phyloP scores from a whole-genome alignment of 768 basidiomycete genomes.

The Xerocomellus amylosporus region DNA sequence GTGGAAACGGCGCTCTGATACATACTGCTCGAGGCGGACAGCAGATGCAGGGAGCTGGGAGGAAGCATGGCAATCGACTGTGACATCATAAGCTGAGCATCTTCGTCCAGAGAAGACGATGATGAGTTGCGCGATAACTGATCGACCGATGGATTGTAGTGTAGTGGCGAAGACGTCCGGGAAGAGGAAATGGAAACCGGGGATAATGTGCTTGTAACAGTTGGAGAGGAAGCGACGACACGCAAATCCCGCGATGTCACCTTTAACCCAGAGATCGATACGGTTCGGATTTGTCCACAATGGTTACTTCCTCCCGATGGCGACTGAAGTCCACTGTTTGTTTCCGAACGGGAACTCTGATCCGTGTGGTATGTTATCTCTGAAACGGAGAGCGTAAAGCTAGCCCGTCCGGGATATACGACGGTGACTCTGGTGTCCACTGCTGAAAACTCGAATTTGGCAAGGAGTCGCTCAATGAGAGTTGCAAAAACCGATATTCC shows the following conservation, averaged over 20 bases:
- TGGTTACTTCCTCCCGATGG: slow-evolving; percentile 9
- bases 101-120: slow-evolving; percentile 62
- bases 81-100: slow-evolving; percentile 64
- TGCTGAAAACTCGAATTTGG: slow-evolving; percentile 76
- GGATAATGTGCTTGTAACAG: slow-evolving; percentile 24
- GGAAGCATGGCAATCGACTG: slow-evolving; percentile 69
- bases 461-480: slow-evolving; percentile 74
- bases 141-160: not conserved
- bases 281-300: slow-evolving; percentile 40
- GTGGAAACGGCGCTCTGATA: slow-evolving; percentile 72
- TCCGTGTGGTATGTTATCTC: slow-evolving; percentile 57
- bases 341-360: slow-evolving; percentile 2
- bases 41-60: slow-evolving; percentile 42
- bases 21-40: slow-evolving; percentile 62
- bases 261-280: slow-evolving; percentile 56
- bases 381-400: slow-evolving; percentile 56
- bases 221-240: slow-evolving; percentile 15
- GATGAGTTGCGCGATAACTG: slow-evolving; percentile 49
- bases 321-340: slow-evolving; percentile 28
- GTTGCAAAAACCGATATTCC: slow-evolving; percentile 81
- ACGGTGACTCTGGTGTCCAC: slow-evolving; percentile 65
- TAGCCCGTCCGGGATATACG: slow-evolving; percentile 60
- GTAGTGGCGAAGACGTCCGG: slow-evolving; percentile 6
- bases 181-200: slow-evolving; percentile 26
- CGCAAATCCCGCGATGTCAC: slow-evolving; percentile 50